Conservation (phyloP, 495 filamentous ascomycete species). For the Aspergillus olivimuriae region DNA sequence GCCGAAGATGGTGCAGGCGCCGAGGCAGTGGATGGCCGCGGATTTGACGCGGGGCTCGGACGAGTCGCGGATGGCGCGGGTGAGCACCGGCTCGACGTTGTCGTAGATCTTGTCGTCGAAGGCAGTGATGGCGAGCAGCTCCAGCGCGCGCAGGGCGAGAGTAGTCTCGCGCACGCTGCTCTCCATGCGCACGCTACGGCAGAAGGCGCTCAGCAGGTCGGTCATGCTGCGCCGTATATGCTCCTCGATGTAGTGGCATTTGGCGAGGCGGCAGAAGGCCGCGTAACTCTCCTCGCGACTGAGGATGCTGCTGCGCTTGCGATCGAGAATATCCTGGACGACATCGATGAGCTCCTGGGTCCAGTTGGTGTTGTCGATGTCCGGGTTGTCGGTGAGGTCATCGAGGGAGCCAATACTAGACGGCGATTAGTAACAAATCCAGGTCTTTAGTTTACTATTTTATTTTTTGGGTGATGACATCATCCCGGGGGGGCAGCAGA, state of each 20-base stretch:
- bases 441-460: background rate
- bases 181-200: constrained; percentile 66
- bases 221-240: constrained; percentile 53
- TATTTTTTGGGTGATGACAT: constrained; percentile 22
- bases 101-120: constrained; percentile 67
- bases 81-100: constrained; percentile 55
- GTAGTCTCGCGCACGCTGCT: constrained; percentile 66
- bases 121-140: constrained; percentile 67
- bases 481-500: no score
- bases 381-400: constrained; percentile 51
- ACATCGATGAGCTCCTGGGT: constrained; percentile 59
- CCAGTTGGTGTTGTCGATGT: constrained; percentile 53
- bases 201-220: constrained; percentile 65
- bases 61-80: constrained; percentile 64
- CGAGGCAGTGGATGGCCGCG: constrained; percentile 69
- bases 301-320: constrained; percentile 77
- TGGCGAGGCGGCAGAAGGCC: constrained; percentile 65
- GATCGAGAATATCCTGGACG: constrained; percentile 77
- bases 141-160: constrained; percentile 66
- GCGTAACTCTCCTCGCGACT: constrained; percentile 68
- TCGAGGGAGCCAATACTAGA: constrained; percentile 47
- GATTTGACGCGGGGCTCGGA: constrained; percentile 59
- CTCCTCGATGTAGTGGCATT: constrained; percentile 63
- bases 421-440: constrained; percentile 7
- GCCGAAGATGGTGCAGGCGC: constrained; percentile 67